phyloP scores from a whole-genome alignment of 2,329 filamentous ascomycete species.

The Furcasterigmium sp. region DNA sequence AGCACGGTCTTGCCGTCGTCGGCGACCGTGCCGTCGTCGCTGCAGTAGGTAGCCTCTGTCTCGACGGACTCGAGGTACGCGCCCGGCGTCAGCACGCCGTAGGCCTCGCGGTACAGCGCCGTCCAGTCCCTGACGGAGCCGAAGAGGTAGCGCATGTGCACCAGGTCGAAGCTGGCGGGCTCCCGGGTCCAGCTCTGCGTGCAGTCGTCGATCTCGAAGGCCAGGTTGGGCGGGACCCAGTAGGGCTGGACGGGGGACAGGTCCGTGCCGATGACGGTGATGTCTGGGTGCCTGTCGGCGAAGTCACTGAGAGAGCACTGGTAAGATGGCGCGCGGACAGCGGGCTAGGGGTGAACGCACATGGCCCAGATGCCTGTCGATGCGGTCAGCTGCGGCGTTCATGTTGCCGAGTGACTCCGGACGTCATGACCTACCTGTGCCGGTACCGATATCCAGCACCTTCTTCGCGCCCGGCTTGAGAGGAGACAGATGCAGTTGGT shows the following conservation, averaged over 20 bases:
- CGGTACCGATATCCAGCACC: slow-evolving; percentile 12
- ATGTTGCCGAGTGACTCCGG: neutral
- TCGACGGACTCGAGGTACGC: slow-evolving; percentile 12
- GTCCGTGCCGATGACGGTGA: slow-evolving; percentile 3
- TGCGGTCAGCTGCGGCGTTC: neutral
- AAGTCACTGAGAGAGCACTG: slow-evolving; percentile 3
- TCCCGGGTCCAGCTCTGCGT: slow-evolving; percentile 44
- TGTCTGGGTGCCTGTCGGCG: slow-evolving; percentile 8
- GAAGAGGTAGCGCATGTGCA: slow-evolving; percentile 53
- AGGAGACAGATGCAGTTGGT: slow-evolving; percentile 13
- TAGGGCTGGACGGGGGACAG: slow-evolving; percentile 8
- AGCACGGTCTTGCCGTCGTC: slow-evolving; percentile 11
- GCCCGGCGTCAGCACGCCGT: slow-evolving; percentile 8
- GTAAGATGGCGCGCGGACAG: neutral
- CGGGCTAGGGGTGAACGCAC: neutral
- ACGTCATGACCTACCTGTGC: slow-evolving; percentile 6
- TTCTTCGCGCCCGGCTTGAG: slow-evolving; percentile 5
- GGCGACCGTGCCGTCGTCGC: slow-evolving; percentile 8
- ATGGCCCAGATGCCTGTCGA: slow-evolving; percentile 1
- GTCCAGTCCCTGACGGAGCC: slow-evolving; percentile 53
- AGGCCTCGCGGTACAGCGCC: slow-evolving; percentile 35
- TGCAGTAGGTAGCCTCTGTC: neutral
- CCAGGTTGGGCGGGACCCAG: slow-evolving; percentile 15
- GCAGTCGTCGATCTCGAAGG: slow-evolving; percentile 39
- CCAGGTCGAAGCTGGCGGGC: slow-evolving; percentile 49